A percentile compares a stretch with the other conserved stretches of the same genome.
Evolutionary conservation across 2,329 filamentous ascomycete genomes (phyloP).

Genomic region (Neoscytalidium dimidiatum): DNA sequence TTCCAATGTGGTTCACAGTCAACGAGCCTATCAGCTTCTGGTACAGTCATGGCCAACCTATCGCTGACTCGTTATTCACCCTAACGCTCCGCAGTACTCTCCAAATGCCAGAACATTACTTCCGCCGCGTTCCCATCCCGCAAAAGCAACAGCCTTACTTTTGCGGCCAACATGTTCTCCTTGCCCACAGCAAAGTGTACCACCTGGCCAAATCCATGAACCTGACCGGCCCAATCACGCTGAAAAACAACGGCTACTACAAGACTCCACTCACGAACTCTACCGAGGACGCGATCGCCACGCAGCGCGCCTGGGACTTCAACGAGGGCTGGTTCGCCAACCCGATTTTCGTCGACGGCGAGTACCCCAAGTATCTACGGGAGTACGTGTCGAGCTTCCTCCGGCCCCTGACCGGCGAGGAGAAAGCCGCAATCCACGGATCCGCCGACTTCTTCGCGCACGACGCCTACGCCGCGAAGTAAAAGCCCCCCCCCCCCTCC

Average conservation of each 20-base stretch:
- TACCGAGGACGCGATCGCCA: constrained; percentile 34
- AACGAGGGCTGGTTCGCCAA: constrained; percentile 44
- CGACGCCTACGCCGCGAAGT: constrained; percentile 38
- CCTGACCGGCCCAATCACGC: constrained; percentile 35
- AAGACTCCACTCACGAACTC: constrained; percentile 39
- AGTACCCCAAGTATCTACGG: constrained; percentile 45
- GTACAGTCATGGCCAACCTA: background rate
- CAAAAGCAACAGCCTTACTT: constrained; percentile 32
- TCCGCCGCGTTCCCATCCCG: constrained; percentile 38
- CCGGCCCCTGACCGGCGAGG: constrained; percentile 31
- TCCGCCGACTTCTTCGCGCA: constrained; percentile 39
- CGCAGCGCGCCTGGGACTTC: constrained; percentile 40
- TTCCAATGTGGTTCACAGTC: constrained; percentile 44
- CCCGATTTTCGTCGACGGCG: constrained; percentile 46
- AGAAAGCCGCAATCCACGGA: constrained; percentile 35
- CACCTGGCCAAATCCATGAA: constrained; percentile 48
- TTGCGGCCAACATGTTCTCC: constrained; percentile 41
- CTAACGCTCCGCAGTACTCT: background rate
- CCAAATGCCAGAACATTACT: constrained; percentile 30
- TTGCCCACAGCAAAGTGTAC: constrained; percentile 40
- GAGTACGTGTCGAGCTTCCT: constrained; percentile 36
- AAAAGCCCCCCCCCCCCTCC: background rate
- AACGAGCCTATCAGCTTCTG: constrained; percentile 44
- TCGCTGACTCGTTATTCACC: background rate
- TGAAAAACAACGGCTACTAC: constrained; percentile 42